Base-by-base conservation (phyloP, 257 asterid species). In the Perilla frutescens region DNA sequence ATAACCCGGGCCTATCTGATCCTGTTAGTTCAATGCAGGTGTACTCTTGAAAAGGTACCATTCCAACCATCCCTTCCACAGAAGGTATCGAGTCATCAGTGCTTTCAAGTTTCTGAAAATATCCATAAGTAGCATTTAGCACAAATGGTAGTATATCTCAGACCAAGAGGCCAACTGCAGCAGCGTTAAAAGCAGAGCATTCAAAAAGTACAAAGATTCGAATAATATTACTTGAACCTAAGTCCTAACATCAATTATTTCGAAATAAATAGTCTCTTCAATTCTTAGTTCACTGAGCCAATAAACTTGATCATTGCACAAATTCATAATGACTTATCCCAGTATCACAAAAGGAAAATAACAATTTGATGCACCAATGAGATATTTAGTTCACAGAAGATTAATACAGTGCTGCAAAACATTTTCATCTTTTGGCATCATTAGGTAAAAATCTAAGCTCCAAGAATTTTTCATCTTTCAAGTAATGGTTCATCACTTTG, bases 1-100 rank as follows among this genome's bases (percentile, higher is more conserved):
- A 70, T 73, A 90, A 81, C 43, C 96, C 96, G 2, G 97, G 93
- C 73, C 97, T 82, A 75, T 90, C 96, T 29, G 82, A 82, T 70
- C 97, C 96, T 4, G 90, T 77, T 63, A 88, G 80, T 81, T 90
- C 97, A 45, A 90, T 90, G 75, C 84, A 81, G 9, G 96, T 88
- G 71, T 84, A 84, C 78, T 85, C 85, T 68, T 81, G 87, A 6
- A 89, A 84, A 69, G 95, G 88, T 79, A 87, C 66, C 75, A 88
- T 68, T 77, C 96, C 92, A 36, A 88, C 87, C 73, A 83, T 66
- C 56, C 82, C 87, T 56, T 86, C 75, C 56, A 82, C 62, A 50
- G 91, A 80, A 51, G 88, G 87, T 54, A 77, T 63, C 13, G 76
- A 73, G 53, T 76, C 77, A 62, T 81, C 87, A 76, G 85, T 87